Conservation (phyloP, 768 basidiomycete genomes). For the Cystoderma amianthinum region DNA sequence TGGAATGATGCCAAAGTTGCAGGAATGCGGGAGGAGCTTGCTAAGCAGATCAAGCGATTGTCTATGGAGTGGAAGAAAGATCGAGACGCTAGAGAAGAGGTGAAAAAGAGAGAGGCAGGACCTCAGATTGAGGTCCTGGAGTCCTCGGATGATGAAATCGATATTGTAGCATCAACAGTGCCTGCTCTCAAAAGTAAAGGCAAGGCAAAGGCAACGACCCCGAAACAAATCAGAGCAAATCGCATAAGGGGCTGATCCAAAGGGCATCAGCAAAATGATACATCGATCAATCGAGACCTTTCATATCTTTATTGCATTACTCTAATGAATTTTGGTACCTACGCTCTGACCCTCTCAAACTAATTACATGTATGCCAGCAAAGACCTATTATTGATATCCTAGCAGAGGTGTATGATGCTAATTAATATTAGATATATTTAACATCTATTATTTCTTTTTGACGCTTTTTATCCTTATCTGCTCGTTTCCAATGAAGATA, state of each 20-base stretch:
- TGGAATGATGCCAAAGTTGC: slow-evolving; percentile 49
- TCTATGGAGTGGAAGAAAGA: slow-evolving; percentile 49
- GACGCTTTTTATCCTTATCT: slow-evolving; percentile 83
- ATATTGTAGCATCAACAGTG: slow-evolving; percentile 24
- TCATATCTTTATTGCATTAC: no score
- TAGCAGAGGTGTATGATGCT: not conserved
- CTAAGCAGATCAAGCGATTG: slow-evolving; percentile 31
- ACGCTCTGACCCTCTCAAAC: no score
- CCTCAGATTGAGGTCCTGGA: slow-evolving; percentile 17
- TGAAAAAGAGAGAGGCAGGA: slow-evolving; percentile 23
- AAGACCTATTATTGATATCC: not conserved
- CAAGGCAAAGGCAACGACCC: not conserved
- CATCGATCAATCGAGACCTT: no score
- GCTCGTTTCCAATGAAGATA: slow-evolving; percentile 90
- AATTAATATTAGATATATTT: no score
- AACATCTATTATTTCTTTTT: slow-evolving; percentile 82
- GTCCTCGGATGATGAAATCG: slow-evolving; percentile 34
- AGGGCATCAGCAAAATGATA: no score
- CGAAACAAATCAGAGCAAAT: not conserved
- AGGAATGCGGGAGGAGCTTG: slow-evolving; percentile 38
- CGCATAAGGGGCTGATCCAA: not conserved
- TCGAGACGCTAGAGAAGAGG: slow-evolving; percentile 30
- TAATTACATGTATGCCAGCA: no score
- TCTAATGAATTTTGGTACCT: no score
- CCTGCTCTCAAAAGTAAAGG: slow-evolving; percentile 6